Conservation (phyloP, 2,329 filamentous ascomycete genomes). For the Neofusicoccum parvum region DNA sequence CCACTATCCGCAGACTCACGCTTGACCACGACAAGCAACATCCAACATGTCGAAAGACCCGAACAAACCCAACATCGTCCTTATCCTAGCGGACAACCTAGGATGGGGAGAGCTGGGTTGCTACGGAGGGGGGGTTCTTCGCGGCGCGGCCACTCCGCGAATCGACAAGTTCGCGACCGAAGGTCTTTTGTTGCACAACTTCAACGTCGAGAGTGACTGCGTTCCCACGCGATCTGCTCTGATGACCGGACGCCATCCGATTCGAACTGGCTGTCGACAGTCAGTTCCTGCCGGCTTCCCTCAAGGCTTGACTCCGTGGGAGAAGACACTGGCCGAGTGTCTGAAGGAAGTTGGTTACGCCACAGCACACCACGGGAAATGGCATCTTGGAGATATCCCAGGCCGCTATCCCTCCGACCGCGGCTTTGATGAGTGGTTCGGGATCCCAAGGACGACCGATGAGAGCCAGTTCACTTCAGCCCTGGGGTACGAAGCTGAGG, state of each 20-base stretch:
- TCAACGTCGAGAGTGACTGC: slow-evolving; percentile 9
- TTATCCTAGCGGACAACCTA: not conserved
- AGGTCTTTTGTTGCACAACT: not conserved
- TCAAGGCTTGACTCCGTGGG: not conserved
- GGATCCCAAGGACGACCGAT: slow-evolving; percentile 41
- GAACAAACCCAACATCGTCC: not conserved
- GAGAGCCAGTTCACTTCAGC: slow-evolving; percentile 41
- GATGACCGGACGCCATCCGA: not conserved
- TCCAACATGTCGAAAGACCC: not conserved
- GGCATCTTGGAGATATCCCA: slow-evolving; percentile 40
- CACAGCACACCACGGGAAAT: slow-evolving; percentile 36
- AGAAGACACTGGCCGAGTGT: not conserved
- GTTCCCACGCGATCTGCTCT: not conserved
- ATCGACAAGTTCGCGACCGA: not conserved
- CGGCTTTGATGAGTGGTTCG: slow-evolving; percentile 43
- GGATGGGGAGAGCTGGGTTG: not conserved
- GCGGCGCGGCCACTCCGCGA: not conserved
- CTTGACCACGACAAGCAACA: too few species aligned
- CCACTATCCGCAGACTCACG: too few species aligned
- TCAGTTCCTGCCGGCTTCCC: not conserved
- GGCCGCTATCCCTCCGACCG: slow-evolving; percentile 41
- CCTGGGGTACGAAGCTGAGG: slow-evolving; percentile 36
- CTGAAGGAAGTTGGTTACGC: not conserved
- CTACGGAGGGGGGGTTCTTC: not conserved
- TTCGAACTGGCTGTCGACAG: not conserved